Base-by-base conservation (phyloP, 371 early-diverging fungal genomes). In the Cokeromyces recurvatus region DNA sequence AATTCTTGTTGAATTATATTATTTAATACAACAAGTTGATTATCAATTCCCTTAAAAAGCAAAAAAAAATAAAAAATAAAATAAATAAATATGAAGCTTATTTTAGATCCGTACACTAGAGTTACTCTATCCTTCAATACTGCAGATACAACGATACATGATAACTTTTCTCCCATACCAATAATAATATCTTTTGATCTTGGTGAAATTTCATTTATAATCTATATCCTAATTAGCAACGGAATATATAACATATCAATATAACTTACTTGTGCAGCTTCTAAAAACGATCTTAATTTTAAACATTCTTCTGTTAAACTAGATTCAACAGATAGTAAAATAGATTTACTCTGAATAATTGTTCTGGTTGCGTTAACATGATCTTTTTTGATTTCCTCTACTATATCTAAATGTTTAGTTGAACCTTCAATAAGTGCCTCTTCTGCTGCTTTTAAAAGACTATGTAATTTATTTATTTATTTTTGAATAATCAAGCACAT, bases 171-270 rank as follows among this genome's bases (percentile, higher is more conserved):
- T 24, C 99, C 99, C 32, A 84, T 81, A n/a, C 93, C 89, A 48
- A 96, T 83, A 51, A 98, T 95, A 40, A 95, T 85, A 66, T 98
- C 99, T 55, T 86, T 76, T 8, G 97, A 95, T 51, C 94, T 78
- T 31, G 95, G 93, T 9, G 97, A 95, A n/a, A 97, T 89, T 63
- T 98, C 99, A 49, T 92, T 90, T 57, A 98, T 95, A 49, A 93
- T 86, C 84, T 89, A 51, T 17, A n/a, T n/a, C n/a, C n/a, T n/a
- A n/a, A n/a, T n/a, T n/a, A n/a, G n/a, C n/a, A n/a, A n/a, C n/a
- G n/a, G 8, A 27, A 19, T n/a, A 23, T 32, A 15, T 20, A 16
- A 14, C 24, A 36, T 12, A 6, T 15, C 14, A 2, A 29, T 29
- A 8, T 29, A 11, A 29, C 29, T 47, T 67, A 91, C 94, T 77